These are phyloP conservation scores for Lactarius deliciosus DNA, from an alignment of 768 basidiomycete genomes.

Conservation along the genomic window DNA sequence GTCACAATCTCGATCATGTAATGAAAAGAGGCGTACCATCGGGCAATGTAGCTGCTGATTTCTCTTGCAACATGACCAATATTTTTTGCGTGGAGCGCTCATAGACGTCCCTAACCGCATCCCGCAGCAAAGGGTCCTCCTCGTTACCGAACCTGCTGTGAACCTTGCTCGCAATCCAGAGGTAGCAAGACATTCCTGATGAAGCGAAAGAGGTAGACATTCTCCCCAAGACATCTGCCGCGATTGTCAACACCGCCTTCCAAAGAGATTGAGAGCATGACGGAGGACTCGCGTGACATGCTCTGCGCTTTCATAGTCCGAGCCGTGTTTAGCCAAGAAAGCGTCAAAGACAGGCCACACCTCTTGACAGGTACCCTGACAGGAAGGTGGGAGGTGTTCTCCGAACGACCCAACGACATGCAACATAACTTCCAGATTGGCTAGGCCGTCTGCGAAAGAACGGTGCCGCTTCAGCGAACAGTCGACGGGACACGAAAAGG, in stretches of 20 bases:
- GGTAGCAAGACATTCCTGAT: conserved; percentile 79
- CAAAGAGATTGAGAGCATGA: conserved; percentile 81
- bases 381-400: conserved; percentile 76
- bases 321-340: conserved; percentile 77
- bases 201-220: conserved; percentile 78
- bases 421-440: conserved; percentile 92
- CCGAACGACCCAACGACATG: conserved; percentile 79
- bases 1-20: conserved; percentile 4
- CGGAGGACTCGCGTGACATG: conserved; percentile 82
- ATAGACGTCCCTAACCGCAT: conserved; percentile 61
- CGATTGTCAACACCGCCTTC: conserved; percentile 61
- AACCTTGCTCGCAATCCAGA: conserved; percentile 93
- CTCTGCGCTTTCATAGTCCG: conserved; percentile 75
- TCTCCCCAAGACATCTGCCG: conserved; percentile 67
- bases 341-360: conserved; percentile 82
- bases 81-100: conserved; percentile 76
- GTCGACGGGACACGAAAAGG: background rate
- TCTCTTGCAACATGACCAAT: conserved; percentile 62
- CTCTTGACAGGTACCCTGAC: conserved; percentile 74
- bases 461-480: conserved; percentile 22
- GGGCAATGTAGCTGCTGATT: conserved; percentile 71
- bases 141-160: conserved; percentile 74
- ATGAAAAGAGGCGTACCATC: conserved; percentile 64
- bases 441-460: conserved; percentile 66
- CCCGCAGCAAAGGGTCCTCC: conserved; percentile 53